Conservation (phyloP, 176 grass and related monocot genomes). For the Aegilops umbellulata region DNA sequence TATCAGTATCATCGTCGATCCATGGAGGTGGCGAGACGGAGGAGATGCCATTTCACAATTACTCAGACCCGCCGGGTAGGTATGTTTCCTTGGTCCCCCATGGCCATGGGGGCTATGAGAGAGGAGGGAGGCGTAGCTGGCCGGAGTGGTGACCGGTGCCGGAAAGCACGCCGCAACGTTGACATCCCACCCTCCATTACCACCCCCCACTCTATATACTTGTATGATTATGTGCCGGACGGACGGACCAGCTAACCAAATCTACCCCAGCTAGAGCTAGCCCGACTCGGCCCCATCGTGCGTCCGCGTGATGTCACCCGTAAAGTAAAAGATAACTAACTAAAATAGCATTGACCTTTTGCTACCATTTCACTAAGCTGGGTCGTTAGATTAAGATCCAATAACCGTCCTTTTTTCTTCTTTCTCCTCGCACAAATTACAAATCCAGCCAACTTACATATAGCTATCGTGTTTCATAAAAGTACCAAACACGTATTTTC, state of each 20-base stretch:
- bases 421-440: too few relatives aligned
- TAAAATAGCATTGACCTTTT: too few relatives aligned
- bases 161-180: conserved; percentile 55
- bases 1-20: background rate
- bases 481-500: too few relatives aligned
- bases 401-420: too few relatives aligned
- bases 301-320: background rate
- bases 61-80: background rate
- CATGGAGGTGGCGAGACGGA: too few relatives aligned
- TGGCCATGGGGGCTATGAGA: background rate
- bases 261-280: background rate
- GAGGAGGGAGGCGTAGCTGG: conserved; percentile 6
- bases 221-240: background rate
- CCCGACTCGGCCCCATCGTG: background rate
- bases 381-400: too few relatives aligned
- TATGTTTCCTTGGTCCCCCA: conserved; percentile 12
- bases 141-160: conserved; percentile 29
- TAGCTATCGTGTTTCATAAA: too few relatives aligned
- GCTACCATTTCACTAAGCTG: too few relatives aligned
- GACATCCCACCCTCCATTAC: conserved; percentile 52
- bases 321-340: too few relatives aligned
- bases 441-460: too few relatives aligned
- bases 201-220: background rate
- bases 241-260: conserved; percentile 26
- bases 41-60: conserved; percentile 17